Conservation (phyloP, 768 basidiomycete species). For the Floccularia luteovirens region DNA sequence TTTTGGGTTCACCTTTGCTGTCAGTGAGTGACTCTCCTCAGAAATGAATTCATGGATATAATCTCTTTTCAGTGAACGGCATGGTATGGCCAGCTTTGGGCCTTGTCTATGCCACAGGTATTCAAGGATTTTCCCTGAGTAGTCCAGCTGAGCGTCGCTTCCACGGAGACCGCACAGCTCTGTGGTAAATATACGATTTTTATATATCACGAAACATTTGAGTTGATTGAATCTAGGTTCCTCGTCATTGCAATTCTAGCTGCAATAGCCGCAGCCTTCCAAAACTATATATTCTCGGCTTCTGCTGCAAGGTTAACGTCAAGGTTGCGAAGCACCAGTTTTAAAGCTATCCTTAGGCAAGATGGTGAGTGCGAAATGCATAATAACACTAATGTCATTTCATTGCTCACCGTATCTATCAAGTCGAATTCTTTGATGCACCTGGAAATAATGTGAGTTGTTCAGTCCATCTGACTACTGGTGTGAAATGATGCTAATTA, state of each 20-base stretch:
- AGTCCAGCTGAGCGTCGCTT: too few relatives aligned
- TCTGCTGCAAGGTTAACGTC: conserved; percentile 61
- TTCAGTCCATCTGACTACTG: conserved; percentile 3
- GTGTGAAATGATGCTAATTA: too few relatives aligned
- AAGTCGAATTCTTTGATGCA: conserved; percentile 87
- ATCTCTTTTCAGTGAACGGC: conserved; percentile 31
- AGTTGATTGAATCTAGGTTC: conserved; percentile 32
- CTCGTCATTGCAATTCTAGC: conserved; percentile 67
- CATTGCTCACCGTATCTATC: conserved; percentile 8
- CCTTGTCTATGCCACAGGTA: too few relatives aligned
- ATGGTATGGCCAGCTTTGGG: conserved; percentile 56
- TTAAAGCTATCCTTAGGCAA: conserved; percentile 74
- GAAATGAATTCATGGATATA: too few relatives aligned
- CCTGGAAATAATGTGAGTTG: conserved; percentile 68
- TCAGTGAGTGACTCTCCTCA: conserved; percentile 17
- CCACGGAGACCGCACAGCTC: too few relatives aligned
- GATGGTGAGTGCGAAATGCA: conserved; percentile 54
- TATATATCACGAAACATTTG: too few relatives aligned
- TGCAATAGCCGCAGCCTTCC: conserved; percentile 41
- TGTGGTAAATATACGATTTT: too few relatives aligned
- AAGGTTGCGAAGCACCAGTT: conserved; percentile 56
- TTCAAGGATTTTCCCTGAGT: too few relatives aligned
- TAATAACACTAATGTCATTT: background rate
- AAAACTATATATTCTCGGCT: conserved; percentile 56
- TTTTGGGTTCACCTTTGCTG: conserved; percentile 40